phyloP scores from a whole-genome alignment of 2,329 filamentous ascomycete species.

The Alternaria ventricosa region DNA sequence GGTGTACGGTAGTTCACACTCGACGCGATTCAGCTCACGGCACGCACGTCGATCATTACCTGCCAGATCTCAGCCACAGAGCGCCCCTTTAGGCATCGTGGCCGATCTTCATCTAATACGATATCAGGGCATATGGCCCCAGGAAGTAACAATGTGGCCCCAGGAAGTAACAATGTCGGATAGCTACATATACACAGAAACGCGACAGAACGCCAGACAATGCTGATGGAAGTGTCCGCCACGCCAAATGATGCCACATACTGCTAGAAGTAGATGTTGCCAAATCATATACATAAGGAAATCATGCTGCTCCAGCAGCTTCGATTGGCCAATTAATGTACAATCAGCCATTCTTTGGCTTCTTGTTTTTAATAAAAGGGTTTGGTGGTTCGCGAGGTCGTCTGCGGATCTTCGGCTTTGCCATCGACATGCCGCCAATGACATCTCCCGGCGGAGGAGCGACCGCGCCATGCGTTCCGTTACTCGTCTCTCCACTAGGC shows the following conservation, averaged over 20 bases:
- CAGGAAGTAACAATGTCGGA: conserved; percentile 6
- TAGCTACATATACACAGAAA: conserved; percentile 6
- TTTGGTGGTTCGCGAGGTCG: conserved; percentile 32
- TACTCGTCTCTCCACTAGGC: conserved; percentile 16
- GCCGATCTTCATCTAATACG: conserved; percentile 14
- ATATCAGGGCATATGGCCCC: conserved; percentile 10
- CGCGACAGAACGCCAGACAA: conserved; percentile 9
- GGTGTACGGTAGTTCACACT: neutral
- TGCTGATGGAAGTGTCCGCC: conserved; percentile 2
- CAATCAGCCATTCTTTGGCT: conserved; percentile 34
- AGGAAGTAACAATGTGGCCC: conserved; percentile 10
- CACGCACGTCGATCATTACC: conserved; percentile 21
- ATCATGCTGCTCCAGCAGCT: neutral
- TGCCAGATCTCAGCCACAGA: conserved; percentile 20
- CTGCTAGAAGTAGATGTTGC: neutral
- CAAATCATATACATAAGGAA: conserved; percentile 9
- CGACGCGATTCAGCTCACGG: conserved; percentile 6
- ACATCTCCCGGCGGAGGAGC: conserved; percentile 15
- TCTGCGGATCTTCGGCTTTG: conserved; percentile 41
- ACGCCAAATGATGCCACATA: neutral
- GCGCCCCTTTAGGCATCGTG: conserved; percentile 13
- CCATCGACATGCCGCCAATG: conserved; percentile 34
- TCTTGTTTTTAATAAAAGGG: conserved; percentile 39
- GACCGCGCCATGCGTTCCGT: conserved; percentile 9
- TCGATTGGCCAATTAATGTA: neutral